Evolutionary conservation across 257 asterid species (phyloP), one percentile per base, ranked within the genome.

Genomic region (Solanum medicagineum): DNA sequence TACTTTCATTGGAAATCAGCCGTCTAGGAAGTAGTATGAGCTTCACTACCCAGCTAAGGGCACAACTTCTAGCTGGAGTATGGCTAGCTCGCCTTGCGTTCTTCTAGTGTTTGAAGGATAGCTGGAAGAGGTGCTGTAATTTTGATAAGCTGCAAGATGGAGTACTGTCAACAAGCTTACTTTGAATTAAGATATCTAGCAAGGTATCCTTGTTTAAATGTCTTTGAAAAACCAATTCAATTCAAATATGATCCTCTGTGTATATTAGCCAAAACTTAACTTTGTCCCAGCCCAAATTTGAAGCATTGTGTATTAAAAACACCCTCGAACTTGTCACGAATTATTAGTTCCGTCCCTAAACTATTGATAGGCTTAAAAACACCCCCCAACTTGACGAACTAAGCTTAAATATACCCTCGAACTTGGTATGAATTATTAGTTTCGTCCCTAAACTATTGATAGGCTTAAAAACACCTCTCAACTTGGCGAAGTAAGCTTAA

Each of bases 121-220:
- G 84, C 84, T 66, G 98, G 98, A 86, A 93, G 95, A 54, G 97
- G 93, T 32, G 96, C 97, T 47, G 87, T 85, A 85, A 95, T 89
- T 62, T 90, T 88, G 81, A 91, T 85, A 42, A 83, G 82, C 98
- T 95, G 93, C 90, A 89, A 81, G 75, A 77, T 44, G 59, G 88
- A 87, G 81, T 26, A 42, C 79, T 51, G 70, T 84, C 80, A n/a
- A 66, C 0, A 84, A 49, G n/a, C 4, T 22, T 22, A 69, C 44
- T 84, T 32, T 29, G 62, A 17, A 45, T 16, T 62, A 49, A 32
- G 42, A 83, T 66, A 22, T 17, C 79, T 10, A 47, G 85, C 59
- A 24, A 51, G 15, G 63, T 26, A 16, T 1, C 24, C 83, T 77
- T 77, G 83, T 77, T 24, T 20, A 44, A 68, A 68, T 68, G 49